These are phyloP conservation scores for Chenopodium formosanum DNA, from an alignment of 148 eudicot species.

Conservation along the genomic window DNA sequence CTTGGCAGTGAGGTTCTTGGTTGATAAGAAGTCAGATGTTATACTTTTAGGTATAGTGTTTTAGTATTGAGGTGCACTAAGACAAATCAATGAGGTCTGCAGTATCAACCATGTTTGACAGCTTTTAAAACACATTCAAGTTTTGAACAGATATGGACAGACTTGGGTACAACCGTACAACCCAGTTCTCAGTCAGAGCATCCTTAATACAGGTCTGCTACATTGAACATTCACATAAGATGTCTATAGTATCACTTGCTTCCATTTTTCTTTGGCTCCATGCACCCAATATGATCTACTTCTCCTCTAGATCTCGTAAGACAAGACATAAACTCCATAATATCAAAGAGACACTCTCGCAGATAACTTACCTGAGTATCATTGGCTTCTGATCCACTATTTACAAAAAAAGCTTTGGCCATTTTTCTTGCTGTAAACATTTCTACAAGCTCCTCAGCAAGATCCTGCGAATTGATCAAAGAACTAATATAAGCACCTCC, in stretches of 20 bases:
- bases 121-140: neutral
- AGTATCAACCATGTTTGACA: neutral
- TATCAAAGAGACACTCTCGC: neutral
- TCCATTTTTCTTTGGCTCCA: too few species aligned
- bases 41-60: neutral
- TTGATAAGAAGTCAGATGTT: neutral
- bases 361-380: conserved; percentile 72
- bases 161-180: neutral
- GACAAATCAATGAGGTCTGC: neutral
- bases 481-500: neutral
- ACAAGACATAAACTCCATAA: neutral
- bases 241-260: neutral
- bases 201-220: neutral
- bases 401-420: conserved; percentile 87
- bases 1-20: conserved; percentile 1
- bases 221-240: too few species aligned
- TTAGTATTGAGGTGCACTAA: neutral
- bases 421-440: conserved; percentile 75
- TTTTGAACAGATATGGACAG: neutral
- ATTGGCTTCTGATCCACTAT: conserved; percentile 98
- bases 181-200: neutral
- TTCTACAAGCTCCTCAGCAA: conserved; percentile 76
- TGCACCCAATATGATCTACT: neutral
- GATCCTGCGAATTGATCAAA: conserved; percentile 55
- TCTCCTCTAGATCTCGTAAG: neutral